Evolutionary conservation across 225 moss, liverwort and hornwort genomes (phyloP), one percentile per base, ranked within the genome.

Genomic region (Straminergon stramineum): DNA sequence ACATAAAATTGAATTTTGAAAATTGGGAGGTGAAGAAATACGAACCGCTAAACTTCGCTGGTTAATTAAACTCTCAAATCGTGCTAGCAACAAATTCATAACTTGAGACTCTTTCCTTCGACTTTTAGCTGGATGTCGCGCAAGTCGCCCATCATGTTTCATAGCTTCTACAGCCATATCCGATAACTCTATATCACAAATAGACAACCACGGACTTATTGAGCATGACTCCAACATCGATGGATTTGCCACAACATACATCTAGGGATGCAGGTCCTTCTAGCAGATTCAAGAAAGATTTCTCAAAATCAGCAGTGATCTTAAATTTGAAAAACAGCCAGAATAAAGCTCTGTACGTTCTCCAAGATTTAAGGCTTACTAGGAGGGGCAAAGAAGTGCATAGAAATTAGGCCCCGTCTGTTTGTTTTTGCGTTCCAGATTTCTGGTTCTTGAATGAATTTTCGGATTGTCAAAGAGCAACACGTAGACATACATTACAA

Each of bases 81-180:
- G 97, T 87, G 94, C 95, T 64, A 98, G 90, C 83, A 98, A 89
- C 51, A 97, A 86, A 87, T 95, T 95, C 97, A 97, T 96, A 76
- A 97, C 98, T 91, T 95, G 97, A 62, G 93, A 93, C 88, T 98
- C 98, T 87, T 95, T 95, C 34, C 90, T 87, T 58, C 94, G 94
- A 67, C 92, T 93, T 90, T 94, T 95, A 85, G 95, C 93, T 77
- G 98, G 98, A 45, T 92, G 94, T 41, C 97, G 94, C 51, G 95
- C 95, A 53, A 98, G 87, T 77, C 97, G 96, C 63, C 98, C 96
- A 79, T 97, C 97, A 86, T 93, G 92, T 87, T 89, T 94, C 85
- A 84, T 85, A 66, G 95, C 98, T 84, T 97, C 95, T 82, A 91
- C 89, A 77, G 94, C 96, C 98, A 98, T 95, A 10, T 95, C 96